phyloP scores from a whole-genome alignment of 345 rosid genomes.

The Mercurialis annua region DNA sequence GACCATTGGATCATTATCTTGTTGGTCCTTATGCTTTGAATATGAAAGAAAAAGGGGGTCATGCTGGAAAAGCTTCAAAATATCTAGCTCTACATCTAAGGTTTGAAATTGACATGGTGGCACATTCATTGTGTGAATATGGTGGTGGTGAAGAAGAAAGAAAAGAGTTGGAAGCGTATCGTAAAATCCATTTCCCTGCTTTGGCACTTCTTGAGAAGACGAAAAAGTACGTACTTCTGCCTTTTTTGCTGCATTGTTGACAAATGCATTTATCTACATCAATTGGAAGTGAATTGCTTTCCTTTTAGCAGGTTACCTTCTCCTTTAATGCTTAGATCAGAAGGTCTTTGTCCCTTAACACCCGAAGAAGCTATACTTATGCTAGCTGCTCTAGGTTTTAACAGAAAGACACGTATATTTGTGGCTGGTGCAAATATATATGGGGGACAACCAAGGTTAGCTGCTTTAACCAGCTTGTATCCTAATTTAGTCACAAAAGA shows the following conservation, averaged over 20 bases:
- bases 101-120: constrained; percentile 96
- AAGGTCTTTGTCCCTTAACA: constrained; percentile 87
- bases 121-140: constrained; percentile 91
- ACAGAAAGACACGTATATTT: constrained; percentile 63
- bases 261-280: too few relatives aligned
- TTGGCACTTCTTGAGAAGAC: constrained; percentile 56
- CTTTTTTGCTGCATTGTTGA: background rate
- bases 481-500: constrained; percentile 92
- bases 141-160: constrained; percentile 88
- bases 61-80: constrained; percentile 49
- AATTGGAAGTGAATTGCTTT: background rate
- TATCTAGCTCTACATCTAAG: constrained; percentile 85
- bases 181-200: constrained; percentile 85
- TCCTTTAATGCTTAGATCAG: constrained; percentile 61
- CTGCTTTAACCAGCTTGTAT: constrained; percentile 73
- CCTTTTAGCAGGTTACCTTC: constrained; percentile 61
- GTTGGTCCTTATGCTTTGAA: constrained; percentile 60
- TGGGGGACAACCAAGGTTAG: constrained; percentile 63
- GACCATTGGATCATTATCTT: constrained; percentile 68
- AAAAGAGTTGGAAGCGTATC: constrained; percentile 69
- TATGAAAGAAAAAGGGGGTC: constrained; percentile 34
- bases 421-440: constrained; percentile 91
- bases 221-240: constrained; percentile 39
- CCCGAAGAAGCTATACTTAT: constrained; percentile 95
- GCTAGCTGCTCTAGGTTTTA: constrained; percentile 95